Evolutionary conservation across 441 rosid species (phyloP).

Genomic region (Viola pubescens): DNA sequence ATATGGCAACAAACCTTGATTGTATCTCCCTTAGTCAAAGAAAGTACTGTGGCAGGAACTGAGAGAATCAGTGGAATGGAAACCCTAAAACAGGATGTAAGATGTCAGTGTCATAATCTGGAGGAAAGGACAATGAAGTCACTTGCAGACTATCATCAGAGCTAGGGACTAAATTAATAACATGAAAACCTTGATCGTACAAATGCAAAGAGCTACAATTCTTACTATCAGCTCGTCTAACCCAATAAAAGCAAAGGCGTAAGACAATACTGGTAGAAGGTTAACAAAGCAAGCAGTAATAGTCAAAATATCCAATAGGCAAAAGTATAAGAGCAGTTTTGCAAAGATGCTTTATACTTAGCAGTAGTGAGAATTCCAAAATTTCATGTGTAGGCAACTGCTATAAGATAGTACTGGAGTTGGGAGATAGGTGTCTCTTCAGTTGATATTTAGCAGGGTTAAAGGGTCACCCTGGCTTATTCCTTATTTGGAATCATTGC

Average conservation of each 20-base stretch:
- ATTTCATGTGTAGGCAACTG: neutral
- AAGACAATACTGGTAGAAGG: neutral
- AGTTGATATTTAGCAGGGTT: too few relatives aligned
- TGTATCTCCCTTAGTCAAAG: constrained; percentile 63
- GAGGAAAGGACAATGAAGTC: neutral
- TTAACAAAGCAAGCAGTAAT: neutral
- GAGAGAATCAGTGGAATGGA: constrained; percentile 77
- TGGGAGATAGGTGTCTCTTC: too few relatives aligned
- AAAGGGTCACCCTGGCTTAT: too few relatives aligned
- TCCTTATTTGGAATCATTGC: too few relatives aligned
- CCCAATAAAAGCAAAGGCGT: neutral
- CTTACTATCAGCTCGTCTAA: neutral
- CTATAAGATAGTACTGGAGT: neutral
- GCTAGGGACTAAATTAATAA: neutral
- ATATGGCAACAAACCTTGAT: constrained; percentile 47
- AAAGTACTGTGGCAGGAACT: constrained; percentile 73
- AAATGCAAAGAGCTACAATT: neutral
- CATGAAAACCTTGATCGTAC: neutral
- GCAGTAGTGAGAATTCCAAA: neutral
- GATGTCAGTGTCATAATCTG: constrained; percentile 2
- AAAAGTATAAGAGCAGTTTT: neutral
- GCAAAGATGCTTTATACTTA: neutral
- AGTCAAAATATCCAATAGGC: neutral
- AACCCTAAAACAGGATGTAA: constrained; percentile 41
- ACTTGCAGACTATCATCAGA: constrained; percentile 3